Evolutionary conservation across 2,329 filamentous ascomycete genomes (phyloP).

Genomic region (Cladosporium sp.): DNA sequence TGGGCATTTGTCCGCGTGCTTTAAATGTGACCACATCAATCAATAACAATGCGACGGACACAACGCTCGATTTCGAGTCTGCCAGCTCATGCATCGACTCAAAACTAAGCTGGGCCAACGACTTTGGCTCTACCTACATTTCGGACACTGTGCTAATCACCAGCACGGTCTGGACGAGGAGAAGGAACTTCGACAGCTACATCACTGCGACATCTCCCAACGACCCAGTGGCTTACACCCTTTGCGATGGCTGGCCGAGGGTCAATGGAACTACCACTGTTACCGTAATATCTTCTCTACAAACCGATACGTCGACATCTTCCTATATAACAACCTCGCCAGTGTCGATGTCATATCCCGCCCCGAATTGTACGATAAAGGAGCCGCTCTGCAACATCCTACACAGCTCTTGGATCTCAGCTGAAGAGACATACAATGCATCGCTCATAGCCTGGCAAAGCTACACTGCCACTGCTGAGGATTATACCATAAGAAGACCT

Average conservation of each 20-base stretch:
- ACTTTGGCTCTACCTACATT: not conserved
- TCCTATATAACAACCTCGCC: conserved; percentile 1
- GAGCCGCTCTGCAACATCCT: conserved; percentile 16
- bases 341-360: conserved; percentile 5
- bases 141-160: not conserved
- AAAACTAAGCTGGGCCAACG: not conserved
- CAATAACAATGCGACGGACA: no score
- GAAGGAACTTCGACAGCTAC: not conserved
- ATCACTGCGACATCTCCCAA: not conserved
- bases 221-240: conserved; percentile 17
- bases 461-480: not conserved
- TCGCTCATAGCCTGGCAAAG: not conserved
- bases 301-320: not conserved
- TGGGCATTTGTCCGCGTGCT: no score
- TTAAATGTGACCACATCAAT: no score
- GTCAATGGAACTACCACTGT: conserved; percentile 18
- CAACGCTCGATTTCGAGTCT: not conserved
- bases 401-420: conserved; percentile 1
- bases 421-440: not conserved
- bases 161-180: not conserved
- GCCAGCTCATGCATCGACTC: not conserved
- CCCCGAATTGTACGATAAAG: conserved; percentile 20
- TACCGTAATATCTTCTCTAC: not conserved
- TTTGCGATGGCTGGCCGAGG: conserved; percentile 23
- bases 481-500: not conserved